These are phyloP conservation scores for Aspergillus brunneoviolaceus DNA, from an alignment of 2,329 filamentous ascomycete genomes.

Conservation along the genomic window DNA sequence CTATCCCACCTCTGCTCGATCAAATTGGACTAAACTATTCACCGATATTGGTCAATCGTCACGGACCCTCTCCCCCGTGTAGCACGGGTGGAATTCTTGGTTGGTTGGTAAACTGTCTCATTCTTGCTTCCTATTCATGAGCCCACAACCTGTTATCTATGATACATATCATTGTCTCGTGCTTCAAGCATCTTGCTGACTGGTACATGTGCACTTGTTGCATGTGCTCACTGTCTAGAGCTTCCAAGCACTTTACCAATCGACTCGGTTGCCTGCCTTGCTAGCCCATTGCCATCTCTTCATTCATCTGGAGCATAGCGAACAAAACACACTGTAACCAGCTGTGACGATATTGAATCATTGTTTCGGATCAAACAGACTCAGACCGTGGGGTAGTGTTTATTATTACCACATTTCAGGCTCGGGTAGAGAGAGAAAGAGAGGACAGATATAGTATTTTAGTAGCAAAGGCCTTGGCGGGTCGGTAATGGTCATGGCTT, in stretches of 20 bases:
- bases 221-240: not conserved
- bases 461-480: slow-evolving; percentile 5
- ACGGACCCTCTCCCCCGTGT: no score
- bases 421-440: not conserved
- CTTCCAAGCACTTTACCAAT: not conserved
- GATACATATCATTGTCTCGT: not conserved
- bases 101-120: not conserved
- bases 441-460: slow-evolving; percentile 2
- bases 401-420: not conserved
- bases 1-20: no score
- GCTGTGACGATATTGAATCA: not conserved
- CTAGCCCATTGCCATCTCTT: not conserved
- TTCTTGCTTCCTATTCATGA: not conserved
- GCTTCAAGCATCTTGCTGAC: not conserved
- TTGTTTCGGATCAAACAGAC: not conserved
- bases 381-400: not conserved
- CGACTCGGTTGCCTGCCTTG: not conserved
- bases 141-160: not conserved
- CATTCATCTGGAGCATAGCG: not conserved
- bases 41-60: no score
- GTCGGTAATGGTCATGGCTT: slow-evolving; percentile 43
- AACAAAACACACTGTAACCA: not conserved
- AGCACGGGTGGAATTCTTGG: not conserved
- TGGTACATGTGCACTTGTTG: not conserved
- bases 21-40: no score